These are phyloP conservation scores for Taxawa tesnikishii DNA, from an alignment of 2,329 filamentous ascomycete genomes.

Conservation along the genomic window DNA sequence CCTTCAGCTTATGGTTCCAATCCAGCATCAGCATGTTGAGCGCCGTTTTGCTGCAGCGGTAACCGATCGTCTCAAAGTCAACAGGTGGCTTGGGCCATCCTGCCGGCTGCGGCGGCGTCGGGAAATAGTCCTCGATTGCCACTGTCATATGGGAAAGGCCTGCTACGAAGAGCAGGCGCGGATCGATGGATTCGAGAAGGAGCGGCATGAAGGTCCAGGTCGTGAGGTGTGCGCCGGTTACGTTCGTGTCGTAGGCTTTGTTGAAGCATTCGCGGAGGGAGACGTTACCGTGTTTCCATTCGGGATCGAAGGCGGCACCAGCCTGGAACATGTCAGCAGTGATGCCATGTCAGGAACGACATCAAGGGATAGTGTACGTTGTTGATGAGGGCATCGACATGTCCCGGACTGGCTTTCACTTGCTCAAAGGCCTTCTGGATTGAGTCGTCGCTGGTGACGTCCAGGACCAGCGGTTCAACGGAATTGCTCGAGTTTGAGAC, in stretches of 20 bases:
- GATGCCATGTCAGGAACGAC: too few relatives aligned
- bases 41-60: constrained; percentile 31
- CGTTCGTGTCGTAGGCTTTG: constrained; percentile 24
- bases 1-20: constrained; percentile 28
- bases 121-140: constrained; percentile 15
- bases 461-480: constrained; percentile 37
- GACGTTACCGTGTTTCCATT: constrained; percentile 16
- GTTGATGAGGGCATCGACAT: constrained; percentile 43
- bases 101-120: constrained; percentile 15
- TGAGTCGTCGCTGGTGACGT: constrained; percentile 41
- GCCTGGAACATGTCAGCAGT: too few relatives aligned
- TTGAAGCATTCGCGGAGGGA: constrained; percentile 24
- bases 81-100: constrained; percentile 35
- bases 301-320: constrained; percentile 33
- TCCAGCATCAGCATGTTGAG: constrained; percentile 39
- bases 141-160: constrained; percentile 29
- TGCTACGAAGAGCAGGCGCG: constrained; percentile 27
- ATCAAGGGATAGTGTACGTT: too few relatives aligned
- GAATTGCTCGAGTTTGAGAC: constrained; percentile 27
- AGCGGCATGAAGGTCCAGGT: constrained; percentile 24
- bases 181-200: constrained; percentile 21
- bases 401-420: constrained; percentile 30
- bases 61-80: constrained; percentile 18
- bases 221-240: constrained; percentile 25
- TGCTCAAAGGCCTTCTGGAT: constrained; percentile 34